These are phyloP conservation scores for Nadsonia starkeyi-henricii DNA, from an alignment of 1,139 yeast genomes.

Conservation along the genomic window DNA sequence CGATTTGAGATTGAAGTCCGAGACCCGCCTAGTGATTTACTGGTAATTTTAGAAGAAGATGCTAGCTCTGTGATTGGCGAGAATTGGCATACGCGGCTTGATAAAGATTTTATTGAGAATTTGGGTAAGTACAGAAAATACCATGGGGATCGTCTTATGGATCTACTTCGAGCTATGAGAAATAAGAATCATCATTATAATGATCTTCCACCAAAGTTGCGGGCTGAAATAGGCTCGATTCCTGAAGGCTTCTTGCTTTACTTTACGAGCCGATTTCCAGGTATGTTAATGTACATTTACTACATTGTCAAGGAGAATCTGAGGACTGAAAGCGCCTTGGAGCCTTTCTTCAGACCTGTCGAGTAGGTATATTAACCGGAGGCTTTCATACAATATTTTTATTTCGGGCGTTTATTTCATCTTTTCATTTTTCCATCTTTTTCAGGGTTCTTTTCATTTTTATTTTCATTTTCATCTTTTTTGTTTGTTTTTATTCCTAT, in stretches of 20 bases:
- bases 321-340: constrained; percentile 46
- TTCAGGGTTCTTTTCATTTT: too few species aligned
- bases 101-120: constrained; percentile 57
- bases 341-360: constrained; percentile 31
- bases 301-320: constrained; percentile 45
- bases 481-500: too few species aligned
- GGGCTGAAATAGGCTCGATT: constrained; percentile 51
- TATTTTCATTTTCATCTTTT: too few species aligned
- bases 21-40: constrained; percentile 67
- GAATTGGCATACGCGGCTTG: constrained; percentile 74
- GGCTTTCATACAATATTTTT: too few species aligned
- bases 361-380: constrained; percentile 5
- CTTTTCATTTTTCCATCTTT: too few species aligned
- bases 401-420: too few species aligned
- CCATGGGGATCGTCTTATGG: constrained; percentile 64
- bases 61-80: constrained; percentile 40
- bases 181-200: constrained; percentile 89
- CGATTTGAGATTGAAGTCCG: constrained; percentile 77
- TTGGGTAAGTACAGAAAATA: constrained; percentile 86
- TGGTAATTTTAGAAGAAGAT: constrained; percentile 44
- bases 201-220: constrained; percentile 59
- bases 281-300: constrained; percentile 62
- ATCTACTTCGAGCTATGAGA: constrained; percentile 73
- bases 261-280: constrained; percentile 64
- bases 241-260: constrained; percentile 76